Evolutionary conservation across 2,329 filamentous ascomycete genomes (phyloP).

Genomic region (Clonostachys rhizophaga): DNA sequence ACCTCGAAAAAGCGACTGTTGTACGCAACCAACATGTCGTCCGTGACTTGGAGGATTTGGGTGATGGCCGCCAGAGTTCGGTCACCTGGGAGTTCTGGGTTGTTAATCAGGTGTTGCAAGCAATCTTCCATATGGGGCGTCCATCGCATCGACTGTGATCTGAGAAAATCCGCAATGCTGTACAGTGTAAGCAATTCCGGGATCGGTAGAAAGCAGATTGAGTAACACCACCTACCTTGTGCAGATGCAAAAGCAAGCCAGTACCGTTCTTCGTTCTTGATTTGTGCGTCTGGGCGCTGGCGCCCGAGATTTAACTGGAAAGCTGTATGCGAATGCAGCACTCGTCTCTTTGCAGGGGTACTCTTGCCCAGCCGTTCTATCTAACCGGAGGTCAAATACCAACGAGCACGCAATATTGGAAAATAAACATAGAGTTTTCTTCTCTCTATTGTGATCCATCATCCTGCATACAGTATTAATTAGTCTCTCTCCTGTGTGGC

Average conservation of each 20-base stretch:
- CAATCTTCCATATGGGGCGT: conserved; percentile 54
- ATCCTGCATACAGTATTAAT: no score
- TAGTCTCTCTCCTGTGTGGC: no score
- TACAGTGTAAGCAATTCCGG: no score
- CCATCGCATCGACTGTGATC: conserved; percentile 49
- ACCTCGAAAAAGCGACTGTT: conserved; percentile 4
- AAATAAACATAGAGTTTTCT: not conserved
- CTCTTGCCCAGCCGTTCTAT: conserved; percentile 3
- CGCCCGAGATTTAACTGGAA: conserved; percentile 6
- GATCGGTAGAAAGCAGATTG: no score
- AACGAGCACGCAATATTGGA: not conserved
- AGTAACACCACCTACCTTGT: conserved; percentile 12
- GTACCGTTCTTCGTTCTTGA: conserved; percentile 19
- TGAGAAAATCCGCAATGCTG: conserved; percentile 9
- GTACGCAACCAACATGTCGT: conserved; percentile 20
- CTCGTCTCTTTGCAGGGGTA: conserved; percentile 8
- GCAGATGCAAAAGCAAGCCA: conserved; percentile 19
- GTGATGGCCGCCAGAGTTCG: conserved; percentile 31
- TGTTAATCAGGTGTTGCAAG: conserved; percentile 35
- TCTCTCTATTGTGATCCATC: not conserved
- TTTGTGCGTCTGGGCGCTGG: conserved; percentile 12
- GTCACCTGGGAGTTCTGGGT: conserved; percentile 43
- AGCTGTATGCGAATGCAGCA: conserved; percentile 5
- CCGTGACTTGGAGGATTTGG: conserved; percentile 29
- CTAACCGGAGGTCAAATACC: conserved; percentile 9